Conservation (phyloP, 805 yeast genomes). For the Ogataea pignaliae region DNA sequence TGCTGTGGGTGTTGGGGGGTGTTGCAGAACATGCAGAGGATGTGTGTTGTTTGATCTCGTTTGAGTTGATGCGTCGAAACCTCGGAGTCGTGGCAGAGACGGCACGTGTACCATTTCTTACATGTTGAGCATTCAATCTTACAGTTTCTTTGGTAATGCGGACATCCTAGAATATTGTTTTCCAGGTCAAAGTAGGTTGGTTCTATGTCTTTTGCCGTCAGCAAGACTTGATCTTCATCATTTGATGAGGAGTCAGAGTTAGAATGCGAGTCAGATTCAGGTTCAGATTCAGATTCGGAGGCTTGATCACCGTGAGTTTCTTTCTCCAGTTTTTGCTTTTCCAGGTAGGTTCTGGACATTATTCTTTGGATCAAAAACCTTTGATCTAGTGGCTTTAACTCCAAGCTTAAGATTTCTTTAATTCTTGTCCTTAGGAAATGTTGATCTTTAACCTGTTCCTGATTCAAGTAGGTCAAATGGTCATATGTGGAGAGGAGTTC, state of each 20-base stretch:
- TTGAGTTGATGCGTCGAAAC: conserved; percentile 50
- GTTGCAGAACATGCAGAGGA: conserved; percentile 78
- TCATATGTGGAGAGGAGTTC: conserved; percentile 17
- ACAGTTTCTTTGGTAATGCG: conserved; percentile 79
- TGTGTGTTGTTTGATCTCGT: conserved; percentile 57
- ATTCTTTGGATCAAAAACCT: conserved; percentile 53
- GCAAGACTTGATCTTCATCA: conserved; percentile 34
- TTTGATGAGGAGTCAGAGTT: conserved; percentile 5
- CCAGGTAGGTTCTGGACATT: conserved; percentile 66
- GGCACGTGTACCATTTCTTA: conserved; percentile 70
- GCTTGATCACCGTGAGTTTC: conserved; percentile 2
- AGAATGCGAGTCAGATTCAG: conserved; percentile 10
- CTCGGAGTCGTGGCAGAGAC: conserved; percentile 78
- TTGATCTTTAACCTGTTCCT: conserved; percentile 33
- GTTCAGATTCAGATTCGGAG: conserved; percentile 11
- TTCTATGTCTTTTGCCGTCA: conserved; percentile 42
- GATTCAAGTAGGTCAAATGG: conserved; percentile 26
- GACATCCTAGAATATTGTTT: conserved; percentile 61
- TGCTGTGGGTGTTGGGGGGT: conserved; percentile 71
- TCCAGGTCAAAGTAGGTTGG: conserved; percentile 45
- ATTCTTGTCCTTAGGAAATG: conserved; percentile 43
- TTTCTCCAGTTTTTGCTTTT: conserved; percentile 32
- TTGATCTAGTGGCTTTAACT: conserved; percentile 38
- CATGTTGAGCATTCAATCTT: conserved; percentile 80
- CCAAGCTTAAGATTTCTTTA: conserved; percentile 39